Evolutionary conservation across 371 early-diverging fungal species (phyloP), one percentile per base, ranked within the genome.

Genomic region (Mucor mucedo): DNA sequence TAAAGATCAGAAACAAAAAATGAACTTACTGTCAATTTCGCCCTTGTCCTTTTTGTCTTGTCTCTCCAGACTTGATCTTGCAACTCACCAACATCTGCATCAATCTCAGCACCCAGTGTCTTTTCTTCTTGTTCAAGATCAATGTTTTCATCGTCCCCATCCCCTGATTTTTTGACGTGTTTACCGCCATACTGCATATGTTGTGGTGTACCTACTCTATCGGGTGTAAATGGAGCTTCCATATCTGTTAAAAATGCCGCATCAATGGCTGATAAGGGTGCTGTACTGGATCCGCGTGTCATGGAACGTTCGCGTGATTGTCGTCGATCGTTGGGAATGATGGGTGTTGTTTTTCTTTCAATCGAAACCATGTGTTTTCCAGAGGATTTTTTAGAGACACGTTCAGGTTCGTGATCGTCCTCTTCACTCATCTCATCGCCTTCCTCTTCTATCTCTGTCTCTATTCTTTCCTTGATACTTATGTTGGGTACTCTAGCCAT

Each of bases 401-500:
- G 67, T 3, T 57, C 67, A n/a, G 62, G 52, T n/a, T 76, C 75
- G 11, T 66, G 64, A 4, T 81, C 76, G 2, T 77, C 83, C 27
- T 79, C 80, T 13, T 84, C 86, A 47, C 73, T 76, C 21, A 72
- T 70, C 21, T 84, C 83, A 45, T 83, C 83, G 0, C 72, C 77
- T 42, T 80, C 77, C 14, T 86, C 82, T 40, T 80, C 82, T 8
- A 76, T 76, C 33, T 87, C 89, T 0, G 73, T 71, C 29, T 89
- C 86, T 2, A 80, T 75, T 29, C 50, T 50, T 30, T 90, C 87
- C 16, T 84, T 84, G 48, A 94, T 81, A 0, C 71, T 72, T 39
- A 95, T 87, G 68, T 96, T 92, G 9, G 96, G 96, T 14, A 97
- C 91, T n/a, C 84, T 77, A 10, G 86, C 80, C 63, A 95, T 73